phyloP scores from a whole-genome alignment of 768 basidiomycete species.

The Lyophyllum atratum region DNA sequence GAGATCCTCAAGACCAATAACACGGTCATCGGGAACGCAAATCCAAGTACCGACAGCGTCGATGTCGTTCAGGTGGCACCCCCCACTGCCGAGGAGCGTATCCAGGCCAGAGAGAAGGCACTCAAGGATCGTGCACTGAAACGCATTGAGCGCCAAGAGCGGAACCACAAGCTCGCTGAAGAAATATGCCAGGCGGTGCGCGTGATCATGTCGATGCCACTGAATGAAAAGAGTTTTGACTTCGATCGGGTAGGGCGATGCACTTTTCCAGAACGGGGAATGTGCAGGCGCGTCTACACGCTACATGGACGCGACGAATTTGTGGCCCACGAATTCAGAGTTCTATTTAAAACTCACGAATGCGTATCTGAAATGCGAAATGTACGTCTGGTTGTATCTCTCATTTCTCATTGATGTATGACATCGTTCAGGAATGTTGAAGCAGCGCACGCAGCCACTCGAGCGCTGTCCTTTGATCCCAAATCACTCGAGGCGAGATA shows the following conservation, averaged over 20 bases:
- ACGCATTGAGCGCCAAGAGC: constrained; percentile 14
- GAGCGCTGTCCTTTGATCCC: constrained; percentile 24
- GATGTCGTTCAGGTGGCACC: constrained; percentile 12
- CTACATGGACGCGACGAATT: constrained; percentile 33
- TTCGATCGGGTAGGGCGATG: constrained; percentile 30
- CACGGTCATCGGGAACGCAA: background rate
- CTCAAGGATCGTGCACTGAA: constrained; percentile 15
- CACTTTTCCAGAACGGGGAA: constrained; percentile 28
- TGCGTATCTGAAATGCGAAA: constrained; percentile 13
- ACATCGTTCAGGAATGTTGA: constrained; percentile 14
- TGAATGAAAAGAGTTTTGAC: background rate
- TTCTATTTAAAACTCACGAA: constrained; percentile 20
- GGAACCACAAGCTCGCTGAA: constrained; percentile 19
- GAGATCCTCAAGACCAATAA: constrained; percentile 3
- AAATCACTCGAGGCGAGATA: constrained; percentile 19
- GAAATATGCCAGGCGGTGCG: constrained; percentile 17
- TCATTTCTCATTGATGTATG: background rate
- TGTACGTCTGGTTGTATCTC: constrained; percentile 10
- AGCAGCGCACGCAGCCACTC: constrained; percentile 22
- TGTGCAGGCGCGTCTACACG: constrained; percentile 32
- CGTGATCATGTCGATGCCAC: background rate
- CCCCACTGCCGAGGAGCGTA: constrained; percentile 8
- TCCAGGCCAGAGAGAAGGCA: constrained; percentile 10
- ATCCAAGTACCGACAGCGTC: constrained; percentile 9
- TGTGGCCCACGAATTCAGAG: constrained; percentile 20